Base-by-base conservation (phyloP, 2,329 filamentous ascomycete genomes). In the Hypocreales sp. region DNA sequence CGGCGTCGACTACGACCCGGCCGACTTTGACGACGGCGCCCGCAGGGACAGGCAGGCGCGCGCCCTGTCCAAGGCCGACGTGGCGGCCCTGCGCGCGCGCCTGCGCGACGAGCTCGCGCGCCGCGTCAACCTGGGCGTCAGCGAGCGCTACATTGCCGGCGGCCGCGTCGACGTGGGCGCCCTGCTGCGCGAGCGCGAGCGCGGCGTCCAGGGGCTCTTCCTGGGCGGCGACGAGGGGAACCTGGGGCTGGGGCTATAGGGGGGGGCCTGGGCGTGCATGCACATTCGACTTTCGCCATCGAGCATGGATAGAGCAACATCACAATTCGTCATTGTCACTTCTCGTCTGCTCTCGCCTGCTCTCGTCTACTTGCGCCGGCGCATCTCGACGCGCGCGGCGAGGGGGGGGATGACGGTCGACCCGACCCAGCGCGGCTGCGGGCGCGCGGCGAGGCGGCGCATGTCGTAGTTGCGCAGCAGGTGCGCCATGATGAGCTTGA, bases 1-100 rank as follows among this genome's bases (percentile, higher is more conserved):
- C 0, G 90, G 90, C 1, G 81, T 95, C 0, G 87, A 94, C 28
- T 93, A 92, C 46, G 84, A 95, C 46, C 79, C 73, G 33, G 84
- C 92, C 20, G 83, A 92, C 24, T 77, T 93, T 35, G 79, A 79
- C 37, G 83, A 90, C 19, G 31, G 34, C 31, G 79, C 77, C 53
- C 64, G 72, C 53, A 80, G 80, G 54, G 78, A 90, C 46, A 72
- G 76, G 42, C 71, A 77, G 51, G 73, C 73, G 7, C 63, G 68
- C 27, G 60, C 52, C 6, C 48, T 86, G 41, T 73, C 64, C 3
- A 93, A 90, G 53, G 73, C 61, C 0, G 81, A 94, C 49, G 50
- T 92, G 41, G 71, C 62, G 2, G 67, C 60, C 1, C 51, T 90
- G 47, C 69, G 72, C 38, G 79, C 72, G 0, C 74, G 92, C 53